A percentile compares a stretch with the other conserved stretches of the same genome.
These are phyloP conservation scores for Coemansia sp. DNA, from an alignment of 192 early-diverging fungal genomes.

Conservation along the genomic window DNA sequence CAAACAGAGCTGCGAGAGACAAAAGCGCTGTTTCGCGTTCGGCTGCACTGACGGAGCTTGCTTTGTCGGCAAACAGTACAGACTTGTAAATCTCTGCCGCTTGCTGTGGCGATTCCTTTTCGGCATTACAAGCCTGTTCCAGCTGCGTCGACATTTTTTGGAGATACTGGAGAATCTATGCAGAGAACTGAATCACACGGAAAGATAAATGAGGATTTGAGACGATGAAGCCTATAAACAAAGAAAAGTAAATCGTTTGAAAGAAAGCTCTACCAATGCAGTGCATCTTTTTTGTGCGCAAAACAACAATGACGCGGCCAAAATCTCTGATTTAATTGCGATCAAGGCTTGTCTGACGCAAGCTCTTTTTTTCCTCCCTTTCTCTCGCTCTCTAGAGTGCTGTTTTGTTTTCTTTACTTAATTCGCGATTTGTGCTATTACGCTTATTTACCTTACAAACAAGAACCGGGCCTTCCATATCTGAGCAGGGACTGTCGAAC, in stretches of 20 bases:
- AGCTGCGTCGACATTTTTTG: constrained; percentile 30
- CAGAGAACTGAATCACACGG: constrained; percentile 5
- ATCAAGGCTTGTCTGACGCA: constrained; percentile 26
- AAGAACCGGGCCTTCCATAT: background rate
- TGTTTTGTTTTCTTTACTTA: background rate
- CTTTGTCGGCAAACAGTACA: constrained; percentile 34
- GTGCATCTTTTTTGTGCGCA: background rate
- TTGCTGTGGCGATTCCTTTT: constrained; percentile 46
- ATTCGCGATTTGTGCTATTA: background rate
- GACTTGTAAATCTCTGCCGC: constrained; percentile 41
- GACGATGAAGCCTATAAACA: background rate
- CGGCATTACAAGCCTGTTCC: constrained; percentile 31
- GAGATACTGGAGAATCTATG: background rate
- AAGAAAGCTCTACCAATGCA: background rate
- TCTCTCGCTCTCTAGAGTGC: background rate
- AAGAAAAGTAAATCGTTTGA: background rate
- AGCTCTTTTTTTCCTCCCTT: background rate
- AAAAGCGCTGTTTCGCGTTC: constrained; percentile 41
- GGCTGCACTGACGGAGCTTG: constrained; percentile 11
- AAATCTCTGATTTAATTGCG: constrained; percentile 1
- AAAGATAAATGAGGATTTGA: background rate
- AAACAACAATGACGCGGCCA: constrained; percentile 27
- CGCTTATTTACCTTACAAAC: background rate
- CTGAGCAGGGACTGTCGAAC: background rate
- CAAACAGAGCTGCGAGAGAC: constrained; percentile 40